phyloP scores from a whole-genome alignment of 192 early-diverging fungal genomes.

The Linnemannia zychae region DNA sequence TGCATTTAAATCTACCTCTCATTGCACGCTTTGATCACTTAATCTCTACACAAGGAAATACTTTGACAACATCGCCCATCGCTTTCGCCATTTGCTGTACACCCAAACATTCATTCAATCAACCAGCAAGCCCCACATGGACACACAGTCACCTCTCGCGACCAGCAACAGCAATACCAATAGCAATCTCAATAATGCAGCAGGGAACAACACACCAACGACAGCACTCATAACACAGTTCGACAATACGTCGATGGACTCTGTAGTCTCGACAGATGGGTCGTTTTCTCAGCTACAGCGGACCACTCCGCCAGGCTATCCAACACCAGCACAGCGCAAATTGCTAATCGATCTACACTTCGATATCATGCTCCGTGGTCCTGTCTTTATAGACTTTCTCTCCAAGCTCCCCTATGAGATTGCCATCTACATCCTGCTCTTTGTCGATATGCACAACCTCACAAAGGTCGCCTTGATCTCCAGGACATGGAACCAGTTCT shows the following conservation, averaged over 20 bases:
- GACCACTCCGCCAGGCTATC: slow-evolving; percentile 6
- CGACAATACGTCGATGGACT: neutral
- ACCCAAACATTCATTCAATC: neutral
- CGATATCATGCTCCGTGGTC: slow-evolving; percentile 25
- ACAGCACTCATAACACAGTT: neutral
- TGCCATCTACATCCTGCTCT: slow-evolving; percentile 73
- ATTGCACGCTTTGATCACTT: neutral
- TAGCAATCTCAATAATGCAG: neutral
- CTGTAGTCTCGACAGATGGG: neutral
- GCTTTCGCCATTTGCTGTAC: neutral
- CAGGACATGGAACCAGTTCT: slow-evolving; percentile 73
- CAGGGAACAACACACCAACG: neutral
- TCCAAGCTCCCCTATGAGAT: slow-evolving; percentile 81
- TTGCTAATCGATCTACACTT: slow-evolving; percentile 33
- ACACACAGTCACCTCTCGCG: neutral
- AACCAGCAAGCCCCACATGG: neutral
- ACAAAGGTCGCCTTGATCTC: slow-evolving; percentile 72
- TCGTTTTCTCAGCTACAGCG: neutral
- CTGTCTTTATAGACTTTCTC: slow-evolving; percentile 66
- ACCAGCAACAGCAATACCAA: neutral
- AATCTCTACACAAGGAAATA: neutral
- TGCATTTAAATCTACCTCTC: neutral
- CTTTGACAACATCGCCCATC: neutral
- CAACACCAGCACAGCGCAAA: neutral
- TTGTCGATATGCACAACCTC: slow-evolving; percentile 74